Conservation (phyloP, 148 eudicot genomes). For the Cornus kousa region DNA sequence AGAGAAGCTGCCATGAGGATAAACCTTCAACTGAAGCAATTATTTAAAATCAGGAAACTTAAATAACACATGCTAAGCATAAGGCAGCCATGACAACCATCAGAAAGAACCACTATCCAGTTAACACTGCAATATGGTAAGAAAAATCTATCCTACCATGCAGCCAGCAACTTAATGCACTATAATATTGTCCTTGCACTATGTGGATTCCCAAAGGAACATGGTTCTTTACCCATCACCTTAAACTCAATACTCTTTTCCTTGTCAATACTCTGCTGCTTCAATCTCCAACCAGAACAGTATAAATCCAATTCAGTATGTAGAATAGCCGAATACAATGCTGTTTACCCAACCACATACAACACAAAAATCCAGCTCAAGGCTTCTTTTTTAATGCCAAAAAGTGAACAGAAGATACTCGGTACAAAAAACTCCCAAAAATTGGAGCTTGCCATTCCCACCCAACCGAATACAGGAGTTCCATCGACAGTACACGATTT, state of each 20-base stretch:
- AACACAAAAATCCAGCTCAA: constrained; percentile 7
- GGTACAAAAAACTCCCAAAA: constrained; percentile 6
- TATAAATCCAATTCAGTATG: background rate
- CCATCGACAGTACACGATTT: constrained; percentile 2
- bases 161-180: constrained; percentile 13
- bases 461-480: constrained; percentile 2
- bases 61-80: background rate
- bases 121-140: background rate
- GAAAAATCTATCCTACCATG: background rate
- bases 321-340: constrained; percentile 3
- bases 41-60: background rate
- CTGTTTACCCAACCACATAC: background rate
- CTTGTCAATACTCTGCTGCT: constrained; percentile 6
- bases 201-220: background rate
- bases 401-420: background rate
- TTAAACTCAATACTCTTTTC: background rate
- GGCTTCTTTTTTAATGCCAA: background rate
- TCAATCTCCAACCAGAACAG: constrained; percentile 3
- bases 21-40: constrained; percentile 5
- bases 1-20: background rate
- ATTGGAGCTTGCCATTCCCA: constrained; percentile 10
- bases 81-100: background rate
- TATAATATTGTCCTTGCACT: background rate
- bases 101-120: background rate
- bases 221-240: background rate